Conservation (phyloP, 73 alveolate genomes). For the Stentor coeruleus region DNA sequence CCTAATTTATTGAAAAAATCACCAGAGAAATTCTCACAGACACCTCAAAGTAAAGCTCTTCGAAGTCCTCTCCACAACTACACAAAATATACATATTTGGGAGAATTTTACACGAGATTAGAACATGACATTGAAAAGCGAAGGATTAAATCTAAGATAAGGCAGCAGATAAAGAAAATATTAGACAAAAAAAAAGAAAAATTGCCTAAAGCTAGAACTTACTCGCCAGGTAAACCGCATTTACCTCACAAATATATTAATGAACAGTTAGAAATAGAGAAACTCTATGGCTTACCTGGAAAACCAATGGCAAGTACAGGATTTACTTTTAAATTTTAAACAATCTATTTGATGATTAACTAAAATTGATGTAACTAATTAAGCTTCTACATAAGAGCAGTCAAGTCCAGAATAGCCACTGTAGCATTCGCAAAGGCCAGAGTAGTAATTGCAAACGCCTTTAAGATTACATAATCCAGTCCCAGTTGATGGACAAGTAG, state of each 20-base stretch:
- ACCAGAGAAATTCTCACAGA: neutral
- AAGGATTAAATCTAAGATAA: neutral
- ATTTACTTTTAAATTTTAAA: no score
- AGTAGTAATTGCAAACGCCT: slow-evolving; percentile 22
- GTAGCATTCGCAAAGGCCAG: slow-evolving; percentile 10
- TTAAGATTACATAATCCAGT: neutral
- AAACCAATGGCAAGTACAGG: neutral
- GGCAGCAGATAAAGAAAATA: neutral
- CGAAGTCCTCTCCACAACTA: no score
- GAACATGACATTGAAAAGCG: neutral
- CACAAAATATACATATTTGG: neutral
- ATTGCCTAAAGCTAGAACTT: no score
- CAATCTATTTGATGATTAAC: no score
- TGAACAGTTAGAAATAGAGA: neutral
- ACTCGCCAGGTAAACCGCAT: neutral
- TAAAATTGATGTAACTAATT: no score
- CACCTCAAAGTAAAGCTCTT: neutral
- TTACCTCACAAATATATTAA: neutral
- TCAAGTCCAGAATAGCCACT: slow-evolving; percentile 16
- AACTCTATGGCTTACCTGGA: neutral
- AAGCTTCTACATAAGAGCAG: neutral
- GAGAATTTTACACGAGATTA: neutral
- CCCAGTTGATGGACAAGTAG: neutral
- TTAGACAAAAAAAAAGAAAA: neutral
- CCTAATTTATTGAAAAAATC: neutral